These are phyloP conservation scores for Leishmania turanica DNA, from an alignment of 208 protist genomes.

Conservation along the genomic window DNA sequence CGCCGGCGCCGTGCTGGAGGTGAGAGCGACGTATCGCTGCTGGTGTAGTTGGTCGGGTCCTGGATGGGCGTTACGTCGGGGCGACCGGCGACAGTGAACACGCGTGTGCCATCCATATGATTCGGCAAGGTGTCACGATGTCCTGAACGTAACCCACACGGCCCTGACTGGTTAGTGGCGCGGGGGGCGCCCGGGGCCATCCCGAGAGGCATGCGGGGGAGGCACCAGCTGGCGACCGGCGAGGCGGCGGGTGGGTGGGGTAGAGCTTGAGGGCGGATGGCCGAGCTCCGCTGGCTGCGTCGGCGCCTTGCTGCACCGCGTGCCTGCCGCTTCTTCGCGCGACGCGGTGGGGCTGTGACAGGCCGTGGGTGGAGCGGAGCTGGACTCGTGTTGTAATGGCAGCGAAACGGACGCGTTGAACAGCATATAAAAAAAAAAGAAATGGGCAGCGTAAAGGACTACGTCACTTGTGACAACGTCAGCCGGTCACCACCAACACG, in stretches of 20 bases:
- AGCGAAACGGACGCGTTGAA: background rate
- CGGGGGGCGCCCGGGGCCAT: background rate
- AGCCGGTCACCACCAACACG: background rate
- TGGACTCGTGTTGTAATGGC: background rate
- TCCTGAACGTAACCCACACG: background rate
- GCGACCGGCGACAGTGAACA: background rate
- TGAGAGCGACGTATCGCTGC: background rate
- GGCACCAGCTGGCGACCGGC: background rate
- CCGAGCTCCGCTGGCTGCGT: background rate
- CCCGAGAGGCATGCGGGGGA: background rate
- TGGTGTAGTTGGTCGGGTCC: background rate
- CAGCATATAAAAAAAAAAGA: background rate
- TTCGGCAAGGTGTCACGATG: background rate
- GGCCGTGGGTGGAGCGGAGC: background rate
- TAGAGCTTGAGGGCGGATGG: background rate
- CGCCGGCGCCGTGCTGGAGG: background rate
- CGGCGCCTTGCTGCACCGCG: background rate
- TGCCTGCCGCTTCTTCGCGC: background rate
- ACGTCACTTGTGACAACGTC: background rate
- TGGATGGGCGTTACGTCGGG: background rate
- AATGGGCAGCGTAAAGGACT: background rate
- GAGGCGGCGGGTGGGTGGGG: background rate
- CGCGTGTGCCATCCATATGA: background rate
- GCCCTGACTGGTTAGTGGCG: no score
- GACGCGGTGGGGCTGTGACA: background rate